These are phyloP conservation scores for Alternaria sp. DNA, from an alignment of 2,329 filamentous ascomycete genomes.

Conservation along the genomic window DNA sequence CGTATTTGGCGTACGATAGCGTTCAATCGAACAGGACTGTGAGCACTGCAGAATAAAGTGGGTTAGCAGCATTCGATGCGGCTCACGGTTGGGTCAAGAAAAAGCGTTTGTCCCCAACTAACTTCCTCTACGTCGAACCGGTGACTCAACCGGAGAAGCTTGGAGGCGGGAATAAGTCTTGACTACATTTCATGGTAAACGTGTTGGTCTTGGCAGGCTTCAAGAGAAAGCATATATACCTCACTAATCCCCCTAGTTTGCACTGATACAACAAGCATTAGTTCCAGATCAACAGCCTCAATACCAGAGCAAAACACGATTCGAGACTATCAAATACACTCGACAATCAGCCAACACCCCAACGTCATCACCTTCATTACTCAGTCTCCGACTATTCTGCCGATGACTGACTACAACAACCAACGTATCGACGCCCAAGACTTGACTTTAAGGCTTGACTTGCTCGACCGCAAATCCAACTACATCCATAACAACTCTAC, in stretches of 20 bases:
- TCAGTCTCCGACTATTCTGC: conserved; percentile 22
- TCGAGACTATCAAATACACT: conserved; percentile 3
- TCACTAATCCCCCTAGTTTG: conserved; percentile 11
- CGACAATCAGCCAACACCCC: conserved; percentile 10
- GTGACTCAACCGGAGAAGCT: conserved; percentile 27
- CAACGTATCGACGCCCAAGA: conserved; percentile 37
- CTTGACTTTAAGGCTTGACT: conserved; percentile 35
- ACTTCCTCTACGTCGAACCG: conserved; percentile 11
- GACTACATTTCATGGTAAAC: conserved; percentile 11
- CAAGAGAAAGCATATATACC: conserved; percentile 24
- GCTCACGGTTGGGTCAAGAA: conserved; percentile 21
- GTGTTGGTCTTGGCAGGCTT: conserved; percentile 20
- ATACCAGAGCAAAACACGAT: conserved; percentile 2
- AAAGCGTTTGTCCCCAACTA: conserved; percentile 3
- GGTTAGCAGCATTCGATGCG: conserved; percentile 8
- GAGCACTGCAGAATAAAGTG: conserved; percentile 17
- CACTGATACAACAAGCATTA: conserved; percentile 14
- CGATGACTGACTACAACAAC: conserved; percentile 45
- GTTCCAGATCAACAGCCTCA: conserved; percentile 10
- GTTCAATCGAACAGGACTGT: conserved; percentile 16
- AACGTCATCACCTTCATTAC: conserved; percentile 15
- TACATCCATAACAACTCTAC: conserved; percentile 6
- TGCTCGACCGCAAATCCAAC: conserved; percentile 19
- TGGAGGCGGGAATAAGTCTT: conserved; percentile 27
- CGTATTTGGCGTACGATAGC: conserved; percentile 1